Evolutionary conservation across 2,329 filamentous ascomycete species (phyloP), one percentile per base, ranked within the genome.

Genomic region (Colletotrichum sp.): DNA sequence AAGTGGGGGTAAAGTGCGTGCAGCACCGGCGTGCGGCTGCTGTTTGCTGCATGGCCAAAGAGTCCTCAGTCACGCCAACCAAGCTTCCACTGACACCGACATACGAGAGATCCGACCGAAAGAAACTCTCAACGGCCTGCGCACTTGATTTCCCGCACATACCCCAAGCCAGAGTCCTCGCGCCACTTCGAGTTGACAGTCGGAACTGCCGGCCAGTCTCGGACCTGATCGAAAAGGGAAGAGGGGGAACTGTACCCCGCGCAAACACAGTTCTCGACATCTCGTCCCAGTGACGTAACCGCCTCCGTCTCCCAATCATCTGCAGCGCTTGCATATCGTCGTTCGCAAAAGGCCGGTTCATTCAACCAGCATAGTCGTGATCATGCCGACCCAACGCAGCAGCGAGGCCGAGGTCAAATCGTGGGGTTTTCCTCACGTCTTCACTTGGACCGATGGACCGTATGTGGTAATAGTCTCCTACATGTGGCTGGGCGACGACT

Each of bases 381-480:
- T 16, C 66, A 76, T 76, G 72, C 15, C 72, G n/a, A 38, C 87
- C 36, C 86, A 84, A 71, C 83, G 81, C 74, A 86, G 90, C 55
- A 86, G 87, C 48, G 93, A 95, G 82, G 84, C 86, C 66, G 86
- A 94, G 80, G 93, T 95, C 30, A 88, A 88, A 43, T 91, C 90
- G 2, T 95, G 93, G 93, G 93, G 93, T 2, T 95, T 95, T 81
- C 79, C 82, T 4, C 87, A 92, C 66, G 93, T 94, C 80, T 94
- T 94, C 78, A 94, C 93, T 4, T 95, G 93, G 93, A 92, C 89
- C 9, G 94, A 95, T 83, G 85, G 87, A 26, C 91, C 92, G 93
- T 94, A 88, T 82, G 91, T 89, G 32, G 38, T 43, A 10, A n/a
- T n/a, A 2, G 65, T 38, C 16, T 57, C 64, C 30, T 58, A 9